Evolutionary conservation across 441 rosid genomes (phyloP).

Genomic region (Pelargonium cotyledonis): DNA sequence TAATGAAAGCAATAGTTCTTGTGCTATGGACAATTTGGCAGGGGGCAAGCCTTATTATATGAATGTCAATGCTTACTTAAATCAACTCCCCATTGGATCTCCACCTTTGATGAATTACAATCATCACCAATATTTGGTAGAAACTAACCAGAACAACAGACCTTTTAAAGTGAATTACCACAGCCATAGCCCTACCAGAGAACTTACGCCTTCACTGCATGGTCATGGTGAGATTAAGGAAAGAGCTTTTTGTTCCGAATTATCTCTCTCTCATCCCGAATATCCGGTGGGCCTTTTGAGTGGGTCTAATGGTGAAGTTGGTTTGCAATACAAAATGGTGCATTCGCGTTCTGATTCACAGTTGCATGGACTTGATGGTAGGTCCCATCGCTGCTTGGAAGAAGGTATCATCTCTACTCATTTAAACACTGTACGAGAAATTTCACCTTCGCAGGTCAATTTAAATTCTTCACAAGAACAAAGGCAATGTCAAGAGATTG

Average conservation of each 20-base stretch:
- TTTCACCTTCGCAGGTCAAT: constrained; percentile 32
- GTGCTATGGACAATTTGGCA: constrained; percentile 25
- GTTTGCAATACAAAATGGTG: constrained; percentile 9
- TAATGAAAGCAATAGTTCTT: constrained; percentile 24
- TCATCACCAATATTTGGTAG: constrained; percentile 34
- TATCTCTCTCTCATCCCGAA: background rate
- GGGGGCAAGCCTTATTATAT: constrained; percentile 30
- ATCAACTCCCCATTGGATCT: constrained; percentile 29
- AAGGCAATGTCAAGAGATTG: constrained; percentile 31
- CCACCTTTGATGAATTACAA: constrained; percentile 28
- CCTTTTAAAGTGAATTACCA: constrained; percentile 29
- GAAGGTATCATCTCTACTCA: constrained; percentile 25
- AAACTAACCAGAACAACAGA: constrained; percentile 31
- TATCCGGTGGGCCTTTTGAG: background rate
- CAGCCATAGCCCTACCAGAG: constrained; percentile 40
- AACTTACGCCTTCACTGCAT: constrained; percentile 25
- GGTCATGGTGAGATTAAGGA: constrained; percentile 39
- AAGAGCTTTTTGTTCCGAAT: constrained; percentile 20
- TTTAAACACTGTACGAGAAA: constrained; percentile 32
- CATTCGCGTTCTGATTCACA: constrained; percentile 47
- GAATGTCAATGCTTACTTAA: constrained; percentile 28
- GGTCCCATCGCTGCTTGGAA: constrained; percentile 29
- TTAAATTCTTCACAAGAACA: constrained; percentile 31
- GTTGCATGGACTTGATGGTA: constrained; percentile 42
- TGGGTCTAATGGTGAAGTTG: constrained; percentile 1